These are phyloP conservation scores for Neonectria ditissima DNA, from an alignment of 2,329 filamentous ascomycete genomes.

Conservation along the genomic window DNA sequence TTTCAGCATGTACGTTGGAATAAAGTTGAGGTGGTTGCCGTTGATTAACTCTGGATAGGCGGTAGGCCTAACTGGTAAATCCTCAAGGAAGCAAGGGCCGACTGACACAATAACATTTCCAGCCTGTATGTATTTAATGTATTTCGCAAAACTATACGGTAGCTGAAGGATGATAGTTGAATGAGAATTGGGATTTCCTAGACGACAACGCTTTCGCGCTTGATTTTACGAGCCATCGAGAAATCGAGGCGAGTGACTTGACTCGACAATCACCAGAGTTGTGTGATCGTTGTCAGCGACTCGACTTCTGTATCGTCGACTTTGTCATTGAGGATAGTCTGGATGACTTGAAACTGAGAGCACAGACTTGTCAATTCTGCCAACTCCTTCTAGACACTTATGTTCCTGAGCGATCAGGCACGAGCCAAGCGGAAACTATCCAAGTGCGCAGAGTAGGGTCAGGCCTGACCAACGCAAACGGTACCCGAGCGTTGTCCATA, in stretches of 20 bases:
- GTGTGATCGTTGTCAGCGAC: constrained; percentile 6
- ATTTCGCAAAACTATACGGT: neutral
- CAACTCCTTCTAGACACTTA: neutral
- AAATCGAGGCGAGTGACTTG: neutral
- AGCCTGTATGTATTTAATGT: neutral
- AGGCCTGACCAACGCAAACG: neutral
- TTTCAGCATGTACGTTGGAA: neutral
- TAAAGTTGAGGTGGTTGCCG: neutral
- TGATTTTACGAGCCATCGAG: neutral
- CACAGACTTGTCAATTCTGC: constrained; percentile 18
- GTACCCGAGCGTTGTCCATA: constrained; percentile 6
- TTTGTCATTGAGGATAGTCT: constrained; percentile 4
- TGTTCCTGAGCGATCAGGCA: no score
- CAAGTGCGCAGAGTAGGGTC: neutral
- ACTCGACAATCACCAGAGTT: neutral
- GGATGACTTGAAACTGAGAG: neutral
- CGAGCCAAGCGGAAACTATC: neutral
- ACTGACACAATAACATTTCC: neutral
- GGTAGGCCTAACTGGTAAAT: neutral
- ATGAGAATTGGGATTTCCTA: constrained; percentile 22
- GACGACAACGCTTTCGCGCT: constrained; percentile 21
- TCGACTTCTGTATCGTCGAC: neutral
- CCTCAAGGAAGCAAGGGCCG: neutral
- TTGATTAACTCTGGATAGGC: neutral
- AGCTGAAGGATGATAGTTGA: constrained; percentile 18